A percentile compares a stretch with the other conserved stretches of the same genome.
Evolutionary conservation across 805 yeast genomes (phyloP).

Genomic region (Kuraishia molischiana): DNA sequence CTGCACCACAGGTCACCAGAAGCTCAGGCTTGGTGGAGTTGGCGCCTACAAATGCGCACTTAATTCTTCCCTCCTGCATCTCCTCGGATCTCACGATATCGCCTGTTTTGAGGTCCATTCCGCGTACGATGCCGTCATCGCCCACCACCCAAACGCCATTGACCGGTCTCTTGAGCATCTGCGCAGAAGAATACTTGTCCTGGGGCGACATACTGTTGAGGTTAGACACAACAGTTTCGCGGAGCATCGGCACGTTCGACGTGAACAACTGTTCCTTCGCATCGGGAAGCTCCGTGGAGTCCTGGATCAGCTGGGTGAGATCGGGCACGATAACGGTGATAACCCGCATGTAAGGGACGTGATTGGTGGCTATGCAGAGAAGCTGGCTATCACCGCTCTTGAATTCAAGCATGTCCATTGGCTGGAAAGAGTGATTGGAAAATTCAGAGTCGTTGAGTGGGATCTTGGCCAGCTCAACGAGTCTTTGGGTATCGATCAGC

Average conservation of each 20-base stretch:
- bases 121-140: constrained; percentile 59
- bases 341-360: constrained; percentile 67
- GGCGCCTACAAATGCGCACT: constrained; percentile 23
- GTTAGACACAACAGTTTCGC: constrained; percentile 30
- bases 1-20: constrained; percentile 41
- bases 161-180: constrained; percentile 19
- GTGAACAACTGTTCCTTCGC: constrained; percentile 11
- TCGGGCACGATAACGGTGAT: constrained; percentile 41
- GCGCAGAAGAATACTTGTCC: constrained; percentile 51
- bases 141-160: constrained; percentile 58
- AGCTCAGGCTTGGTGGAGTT: constrained; percentile 21
- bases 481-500: constrained; percentile 9
- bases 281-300: constrained; percentile 1
- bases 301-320: constrained; percentile 2
- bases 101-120: constrained; percentile 38
- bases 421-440: constrained; percentile 52
- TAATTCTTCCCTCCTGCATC: constrained; percentile 38
- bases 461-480: constrained; percentile 31
- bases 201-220: constrained; percentile 51
- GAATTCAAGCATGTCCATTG: constrained; percentile 31
- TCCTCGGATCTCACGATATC: constrained; percentile 21
- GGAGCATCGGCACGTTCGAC: constrained; percentile 15
- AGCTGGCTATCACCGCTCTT: constrained; percentile 13
- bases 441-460: constrained; percentile 72
- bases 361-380: constrained; percentile 64